Conservation (phyloP, 805 yeast species). For the Lipomyces yamadae region DNA sequence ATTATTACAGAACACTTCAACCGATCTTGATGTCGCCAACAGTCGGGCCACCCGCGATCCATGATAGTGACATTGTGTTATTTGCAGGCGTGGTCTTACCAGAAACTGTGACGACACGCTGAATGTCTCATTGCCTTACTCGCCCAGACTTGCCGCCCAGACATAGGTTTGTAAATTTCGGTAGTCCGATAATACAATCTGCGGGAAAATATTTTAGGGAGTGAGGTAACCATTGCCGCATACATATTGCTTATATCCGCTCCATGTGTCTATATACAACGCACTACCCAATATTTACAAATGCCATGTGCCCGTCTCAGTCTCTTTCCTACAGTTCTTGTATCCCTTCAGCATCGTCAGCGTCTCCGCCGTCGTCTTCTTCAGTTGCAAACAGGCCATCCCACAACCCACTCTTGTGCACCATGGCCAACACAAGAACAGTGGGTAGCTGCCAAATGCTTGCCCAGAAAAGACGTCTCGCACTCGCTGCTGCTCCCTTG, state of each 20-base stretch:
- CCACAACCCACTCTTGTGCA: slow-evolving; percentile 96
- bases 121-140: too few relatives aligned
- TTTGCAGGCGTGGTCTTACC: too few relatives aligned
- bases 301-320: not conserved
- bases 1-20: too few relatives aligned
- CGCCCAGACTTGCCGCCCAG: too few relatives aligned
- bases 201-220: too few relatives aligned
- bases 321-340: slow-evolving; percentile 10
- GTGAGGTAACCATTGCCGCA: too few relatives aligned
- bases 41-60: too few relatives aligned
- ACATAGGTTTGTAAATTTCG: too few relatives aligned
- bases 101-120: too few relatives aligned
- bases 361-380: not conserved
- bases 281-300: not conserved
- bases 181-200: too few relatives aligned
- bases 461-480: slow-evolving; percentile 89
- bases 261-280: not conserved
- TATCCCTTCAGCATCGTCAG: not conserved
- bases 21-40: too few relatives aligned
- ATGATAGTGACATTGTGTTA: too few relatives aligned
- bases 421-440: slow-evolving; percentile 84
- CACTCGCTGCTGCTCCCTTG: slow-evolving; percentile 55
- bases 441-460: slow-evolving; percentile 94
- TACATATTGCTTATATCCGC: not conserved
- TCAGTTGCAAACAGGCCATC: slow-evolving; percentile 59